Conservation (phyloP, 768 basidiomycete genomes). For the Tricholoma hemisulphureum region DNA sequence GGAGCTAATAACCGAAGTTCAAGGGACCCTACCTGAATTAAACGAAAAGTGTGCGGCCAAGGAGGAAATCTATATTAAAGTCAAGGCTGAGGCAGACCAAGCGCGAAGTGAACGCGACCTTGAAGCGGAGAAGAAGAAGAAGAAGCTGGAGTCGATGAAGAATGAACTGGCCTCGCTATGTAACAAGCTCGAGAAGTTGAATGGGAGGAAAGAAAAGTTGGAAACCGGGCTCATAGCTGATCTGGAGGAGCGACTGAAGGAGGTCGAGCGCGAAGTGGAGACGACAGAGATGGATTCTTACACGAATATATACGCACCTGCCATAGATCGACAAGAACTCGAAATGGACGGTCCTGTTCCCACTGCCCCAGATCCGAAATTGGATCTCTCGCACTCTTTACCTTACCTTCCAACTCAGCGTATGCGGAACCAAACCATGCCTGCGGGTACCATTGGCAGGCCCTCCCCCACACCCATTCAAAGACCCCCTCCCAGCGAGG, state of each 20-base stretch:
- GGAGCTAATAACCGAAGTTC: conserved; percentile 45
- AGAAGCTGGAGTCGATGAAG: conserved; percentile 53
- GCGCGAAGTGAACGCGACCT: conserved; percentile 45
- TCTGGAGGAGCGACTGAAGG: conserved; percentile 64
- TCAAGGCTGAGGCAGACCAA: conserved; percentile 50
- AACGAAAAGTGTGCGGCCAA: conserved; percentile 36
- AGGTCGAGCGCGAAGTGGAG: conserved; percentile 62
- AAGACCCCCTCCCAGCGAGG: conserved; percentile 21
- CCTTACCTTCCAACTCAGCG: conserved; percentile 19
- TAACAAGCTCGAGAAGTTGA: conserved; percentile 67
- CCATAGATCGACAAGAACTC: conserved; percentile 12
- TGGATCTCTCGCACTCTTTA: conserved; percentile 17
- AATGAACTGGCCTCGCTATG: conserved; percentile 55
- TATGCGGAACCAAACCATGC: conserved; percentile 13
- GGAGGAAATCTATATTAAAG: conserved; percentile 40
- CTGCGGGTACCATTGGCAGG: conserved; percentile 20
- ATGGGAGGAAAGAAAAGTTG: conserved; percentile 62
- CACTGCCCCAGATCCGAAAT: conserved; percentile 13
- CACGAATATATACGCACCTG: conserved; percentile 8
- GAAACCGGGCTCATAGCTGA: conserved; percentile 58
- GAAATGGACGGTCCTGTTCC: conserved; percentile 14
- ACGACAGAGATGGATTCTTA: conserved; percentile 34
- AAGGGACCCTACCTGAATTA: conserved; percentile 43
- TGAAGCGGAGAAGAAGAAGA: conserved; percentile 46
- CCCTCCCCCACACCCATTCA: conserved; percentile 23